Evolutionary conservation across 169 alveolate species (phyloP).

Genomic region (Sarcocystis neurona): DNA sequence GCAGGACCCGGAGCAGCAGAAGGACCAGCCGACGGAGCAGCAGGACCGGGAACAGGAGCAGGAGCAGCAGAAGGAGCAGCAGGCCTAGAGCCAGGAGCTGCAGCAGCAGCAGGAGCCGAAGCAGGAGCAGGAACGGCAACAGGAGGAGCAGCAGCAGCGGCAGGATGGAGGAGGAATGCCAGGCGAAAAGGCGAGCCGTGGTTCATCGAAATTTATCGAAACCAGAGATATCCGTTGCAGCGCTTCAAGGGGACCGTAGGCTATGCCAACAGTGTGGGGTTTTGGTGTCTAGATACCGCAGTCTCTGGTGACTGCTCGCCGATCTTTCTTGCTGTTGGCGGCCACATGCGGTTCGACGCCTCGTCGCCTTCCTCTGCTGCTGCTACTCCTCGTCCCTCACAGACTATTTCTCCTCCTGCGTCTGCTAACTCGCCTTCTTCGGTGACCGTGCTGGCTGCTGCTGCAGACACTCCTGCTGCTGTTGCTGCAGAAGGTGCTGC

Average conservation of each 20-base stretch:
- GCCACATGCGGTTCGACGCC: too few species aligned
- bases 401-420: too few species aligned
- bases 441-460: too few species aligned
- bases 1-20: too few species aligned
- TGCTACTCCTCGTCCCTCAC: neutral
- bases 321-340: constrained; percentile 11
- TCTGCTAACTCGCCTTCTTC: too few species aligned
- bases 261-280: constrained; percentile 10
- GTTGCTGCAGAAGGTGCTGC: neutral
- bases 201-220: constrained; percentile 37
- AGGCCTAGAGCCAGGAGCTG: too few species aligned
- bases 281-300: constrained; percentile 26
- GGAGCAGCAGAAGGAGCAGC: too few species aligned
- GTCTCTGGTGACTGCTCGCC: constrained; percentile 23
- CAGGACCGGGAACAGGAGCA: too few species aligned
- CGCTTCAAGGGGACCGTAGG: constrained; percentile 37
- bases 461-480: too few species aligned
- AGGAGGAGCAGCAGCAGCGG: constrained; percentile 36
- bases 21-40: too few species aligned
- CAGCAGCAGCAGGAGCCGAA: neutral
- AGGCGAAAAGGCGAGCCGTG: neutral
- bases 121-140: neutral
- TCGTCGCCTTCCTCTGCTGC: too few species aligned
- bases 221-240: constrained; percentile 4
- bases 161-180: neutral